Evolutionary conservation across 2,329 filamentous ascomycete species (phyloP).

Genomic region (Geosmithia morbida): DNA sequence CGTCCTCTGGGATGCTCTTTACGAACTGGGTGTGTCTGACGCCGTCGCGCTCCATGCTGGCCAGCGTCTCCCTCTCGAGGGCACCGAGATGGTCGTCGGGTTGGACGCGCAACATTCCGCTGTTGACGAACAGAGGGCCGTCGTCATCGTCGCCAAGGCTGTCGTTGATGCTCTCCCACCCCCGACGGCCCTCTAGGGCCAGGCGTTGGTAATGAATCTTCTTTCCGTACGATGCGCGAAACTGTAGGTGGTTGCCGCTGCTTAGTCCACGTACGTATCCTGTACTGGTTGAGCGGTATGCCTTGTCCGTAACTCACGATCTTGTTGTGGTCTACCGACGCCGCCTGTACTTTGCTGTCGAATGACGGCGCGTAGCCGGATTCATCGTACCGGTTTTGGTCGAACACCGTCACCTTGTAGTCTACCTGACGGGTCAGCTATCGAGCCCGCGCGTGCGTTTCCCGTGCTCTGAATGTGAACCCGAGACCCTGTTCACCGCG

Average conservation of each 20-base stretch:
- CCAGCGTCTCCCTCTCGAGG: constrained; percentile 10
- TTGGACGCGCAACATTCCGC: constrained; percentile 13
- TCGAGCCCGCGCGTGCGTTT: no score
- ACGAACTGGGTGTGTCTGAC: constrained; percentile 10
- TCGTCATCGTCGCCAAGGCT: constrained; percentile 2
- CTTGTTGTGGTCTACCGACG: constrained; percentile 12
- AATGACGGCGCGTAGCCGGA: constrained; percentile 7
- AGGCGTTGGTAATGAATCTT: constrained; percentile 11
- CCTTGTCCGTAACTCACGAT: constrained; percentile 7
- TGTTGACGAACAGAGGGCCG: constrained; percentile 6
- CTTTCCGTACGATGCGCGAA: constrained; percentile 10
- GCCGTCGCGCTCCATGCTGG: constrained; percentile 10
- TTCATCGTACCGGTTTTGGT: constrained; percentile 8
- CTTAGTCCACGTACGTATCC: no score
- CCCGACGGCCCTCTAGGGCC: constrained; percentile 9
- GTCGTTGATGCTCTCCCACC: constrained; percentile 7
- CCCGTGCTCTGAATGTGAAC: no score
- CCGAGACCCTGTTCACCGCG: no score
- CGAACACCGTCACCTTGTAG: constrained; percentile 8
- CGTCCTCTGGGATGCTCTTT: constrained; percentile 6
- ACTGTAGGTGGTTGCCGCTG: constrained; percentile 4
- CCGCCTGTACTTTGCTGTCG: constrained; percentile 6
- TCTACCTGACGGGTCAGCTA: not conserved
- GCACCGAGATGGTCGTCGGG: constrained; percentile 6
- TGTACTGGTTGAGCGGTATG: no score